phyloP scores from a whole-genome alignment of 495 filamentous ascomycete genomes.

The Neurospora sp. region DNA sequence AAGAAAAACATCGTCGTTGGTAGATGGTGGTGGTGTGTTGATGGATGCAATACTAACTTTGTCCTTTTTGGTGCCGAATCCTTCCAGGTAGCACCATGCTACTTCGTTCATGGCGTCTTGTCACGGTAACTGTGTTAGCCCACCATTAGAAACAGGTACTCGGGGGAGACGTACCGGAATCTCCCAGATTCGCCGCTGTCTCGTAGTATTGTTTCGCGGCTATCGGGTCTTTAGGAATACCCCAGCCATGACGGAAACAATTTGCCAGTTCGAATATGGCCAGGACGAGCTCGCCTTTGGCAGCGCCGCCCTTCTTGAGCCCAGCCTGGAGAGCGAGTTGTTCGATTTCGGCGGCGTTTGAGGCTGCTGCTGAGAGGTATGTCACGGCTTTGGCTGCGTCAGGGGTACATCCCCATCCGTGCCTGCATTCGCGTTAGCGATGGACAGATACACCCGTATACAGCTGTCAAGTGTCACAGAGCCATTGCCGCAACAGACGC shows the following conservation, averaged over 20 bases:
- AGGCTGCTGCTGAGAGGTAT: constrained; percentile 82
- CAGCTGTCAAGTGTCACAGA: not conserved
- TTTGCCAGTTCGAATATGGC: constrained; percentile 94
- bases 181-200: constrained; percentile 89
- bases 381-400: constrained; percentile 63
- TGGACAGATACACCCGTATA: not conserved
- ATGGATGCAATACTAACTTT: constrained; percentile 56
- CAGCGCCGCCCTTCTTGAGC: constrained; percentile 83
- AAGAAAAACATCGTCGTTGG: not conserved
- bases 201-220: constrained; percentile 93
- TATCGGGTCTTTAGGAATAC: constrained; percentile 74
- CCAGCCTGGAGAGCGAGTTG: constrained; percentile 71
- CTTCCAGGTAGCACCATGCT: constrained; percentile 91
- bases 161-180: constrained; percentile 46
- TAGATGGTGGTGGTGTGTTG: not conserved
- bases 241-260: constrained; percentile 95
- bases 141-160: not conserved
- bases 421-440: constrained; percentile 38
- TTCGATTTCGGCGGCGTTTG: constrained; percentile 81
- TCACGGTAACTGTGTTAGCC: not conserved
- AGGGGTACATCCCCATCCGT: constrained; percentile 83
- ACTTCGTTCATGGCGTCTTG: constrained; percentile 94
- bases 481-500: not conserved
- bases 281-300: constrained; percentile 95
- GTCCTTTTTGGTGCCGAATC: constrained; percentile 91